A percentile compares a stretch with the other conserved stretches of the same genome.
Conservation (phyloP, 768 basidiomycete species). For the Suillus placidus region DNA sequence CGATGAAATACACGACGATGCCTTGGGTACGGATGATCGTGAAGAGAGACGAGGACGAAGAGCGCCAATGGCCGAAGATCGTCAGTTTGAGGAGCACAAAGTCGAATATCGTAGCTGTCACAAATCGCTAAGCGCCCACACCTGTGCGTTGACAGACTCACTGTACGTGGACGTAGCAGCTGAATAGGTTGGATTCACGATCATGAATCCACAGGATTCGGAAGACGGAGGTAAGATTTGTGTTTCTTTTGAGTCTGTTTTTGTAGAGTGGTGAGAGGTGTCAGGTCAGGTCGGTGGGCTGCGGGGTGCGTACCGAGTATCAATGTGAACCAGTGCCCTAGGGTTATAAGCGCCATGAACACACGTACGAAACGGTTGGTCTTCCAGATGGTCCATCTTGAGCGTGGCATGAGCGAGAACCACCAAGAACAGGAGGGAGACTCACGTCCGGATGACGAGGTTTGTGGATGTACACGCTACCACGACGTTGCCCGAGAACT, state of each 20-base stretch:
- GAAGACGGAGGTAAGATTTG: neutral
- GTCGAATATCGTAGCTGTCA: constrained; percentile 24
- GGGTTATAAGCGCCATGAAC: constrained; percentile 14
- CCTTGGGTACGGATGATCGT: constrained; percentile 21
- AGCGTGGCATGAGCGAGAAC: neutral
- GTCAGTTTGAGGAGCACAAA: constrained; percentile 22
- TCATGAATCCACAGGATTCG: constrained; percentile 9
- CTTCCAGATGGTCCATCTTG: constrained; percentile 34
- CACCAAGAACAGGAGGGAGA: neutral
- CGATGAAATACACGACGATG: constrained; percentile 23
- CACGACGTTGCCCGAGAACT: constrained; percentile 21
- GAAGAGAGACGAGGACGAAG: constrained; percentile 12
- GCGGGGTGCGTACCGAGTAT: constrained; percentile 14
- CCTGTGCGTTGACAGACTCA: constrained; percentile 9
- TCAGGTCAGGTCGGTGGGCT: neutral
- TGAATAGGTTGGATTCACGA: constrained; percentile 4
- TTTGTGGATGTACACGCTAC: constrained; percentile 27
- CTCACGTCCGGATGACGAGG: constrained; percentile 34
- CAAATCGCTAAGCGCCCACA: neutral
- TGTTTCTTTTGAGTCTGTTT: constrained; percentile 20
- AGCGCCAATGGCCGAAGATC: constrained; percentile 18
- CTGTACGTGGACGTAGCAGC: constrained; percentile 21
- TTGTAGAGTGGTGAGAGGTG: neutral
- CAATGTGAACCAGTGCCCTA: constrained; percentile 29
- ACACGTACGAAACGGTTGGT: constrained; percentile 18